Conservation (phyloP, 352 stramenopile genomes). For the Saprolegnia parasitica region DNA sequence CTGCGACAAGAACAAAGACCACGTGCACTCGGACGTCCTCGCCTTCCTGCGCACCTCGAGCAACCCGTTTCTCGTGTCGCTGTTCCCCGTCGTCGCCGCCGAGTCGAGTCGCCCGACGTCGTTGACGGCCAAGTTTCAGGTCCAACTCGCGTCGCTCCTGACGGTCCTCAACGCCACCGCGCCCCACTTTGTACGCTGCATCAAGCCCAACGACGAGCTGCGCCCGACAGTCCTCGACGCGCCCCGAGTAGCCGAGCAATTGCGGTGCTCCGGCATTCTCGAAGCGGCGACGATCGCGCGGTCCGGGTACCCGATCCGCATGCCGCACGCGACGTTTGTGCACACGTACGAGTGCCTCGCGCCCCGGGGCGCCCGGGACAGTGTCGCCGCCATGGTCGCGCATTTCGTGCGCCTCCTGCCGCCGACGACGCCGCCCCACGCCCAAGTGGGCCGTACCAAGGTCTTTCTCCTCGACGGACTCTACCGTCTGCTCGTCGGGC, state of each 20-base stretch:
- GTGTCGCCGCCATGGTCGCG: not conserved
- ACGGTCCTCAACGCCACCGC: constrained; percentile 92
- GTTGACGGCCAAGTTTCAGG: constrained; percentile 89
- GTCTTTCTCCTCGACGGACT: constrained; percentile 10
- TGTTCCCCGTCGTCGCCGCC: constrained; percentile 38
- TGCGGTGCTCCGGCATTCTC: constrained; percentile 84
- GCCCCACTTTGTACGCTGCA: constrained; percentile 89
- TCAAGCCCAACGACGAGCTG: constrained; percentile 81
- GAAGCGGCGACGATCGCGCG: constrained; percentile 87
- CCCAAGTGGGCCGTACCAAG: constrained; percentile 16
- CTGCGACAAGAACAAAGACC: constrained; percentile 36
- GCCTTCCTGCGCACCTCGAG: constrained; percentile 11
- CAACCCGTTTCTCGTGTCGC: constrained; percentile 32
- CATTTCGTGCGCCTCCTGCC: not conserved
- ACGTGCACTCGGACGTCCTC: constrained; percentile 32
- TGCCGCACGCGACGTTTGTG: constrained; percentile 90
- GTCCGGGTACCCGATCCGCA: constrained; percentile 91
- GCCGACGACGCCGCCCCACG: not conserved
- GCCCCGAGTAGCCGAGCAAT: constrained; percentile 69
- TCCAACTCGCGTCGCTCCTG: constrained; percentile 89
- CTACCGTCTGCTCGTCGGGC: not conserved
- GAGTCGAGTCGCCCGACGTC: constrained; percentile 38
- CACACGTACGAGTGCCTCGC: constrained; percentile 39
- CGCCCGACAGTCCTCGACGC: constrained; percentile 62
- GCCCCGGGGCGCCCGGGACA: not conserved